These are phyloP conservation scores for Balansia obtecta DNA, from an alignment of 2,329 filamentous ascomycete species.

Conservation along the genomic window DNA sequence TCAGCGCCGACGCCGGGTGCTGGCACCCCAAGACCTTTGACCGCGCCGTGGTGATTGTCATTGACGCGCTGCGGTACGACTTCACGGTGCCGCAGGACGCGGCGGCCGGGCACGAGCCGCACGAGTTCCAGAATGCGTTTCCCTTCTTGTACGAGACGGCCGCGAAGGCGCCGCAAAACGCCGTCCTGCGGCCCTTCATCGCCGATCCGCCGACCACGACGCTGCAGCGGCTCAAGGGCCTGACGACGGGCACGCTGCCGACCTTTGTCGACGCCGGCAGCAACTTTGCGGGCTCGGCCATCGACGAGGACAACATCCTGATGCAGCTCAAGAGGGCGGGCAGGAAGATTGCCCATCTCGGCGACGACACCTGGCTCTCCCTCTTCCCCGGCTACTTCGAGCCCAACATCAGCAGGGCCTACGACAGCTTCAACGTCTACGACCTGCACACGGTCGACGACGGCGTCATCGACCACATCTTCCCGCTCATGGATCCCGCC, in stretches of 20 bases:
- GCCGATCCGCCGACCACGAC: constrained; percentile 93
- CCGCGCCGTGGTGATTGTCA: constrained; percentile 78
- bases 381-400: constrained; percentile 93
- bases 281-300: constrained; percentile 89
- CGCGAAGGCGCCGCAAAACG: constrained; percentile 59
- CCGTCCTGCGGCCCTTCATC: constrained; percentile 88
- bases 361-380: constrained; percentile 95
- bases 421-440: constrained; percentile 98
- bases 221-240: constrained; percentile 78
- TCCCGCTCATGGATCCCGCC: constrained; percentile 60
- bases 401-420: constrained; percentile 70
- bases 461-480: constrained; percentile 81
- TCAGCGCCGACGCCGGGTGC: constrained; percentile 55
- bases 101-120: too few species aligned
- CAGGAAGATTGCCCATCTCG: constrained; percentile 77
- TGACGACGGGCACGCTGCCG: constrained; percentile 89
- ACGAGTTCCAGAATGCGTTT: constrained; percentile 70
- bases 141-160: constrained; percentile 80
- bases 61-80: constrained; percentile 92
- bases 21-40: constrained; percentile 95
- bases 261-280: constrained; percentile 91
- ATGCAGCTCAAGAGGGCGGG: constrained; percentile 52
- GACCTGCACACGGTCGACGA: constrained; percentile 95
- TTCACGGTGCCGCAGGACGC: constrained; percentile 67
- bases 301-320: constrained; percentile 79